A percentile compares a stretch with the other conserved stretches of the same genome.
Conservation (phyloP, 306 rosid genomes). For the Sicyos baderoa region DNA sequence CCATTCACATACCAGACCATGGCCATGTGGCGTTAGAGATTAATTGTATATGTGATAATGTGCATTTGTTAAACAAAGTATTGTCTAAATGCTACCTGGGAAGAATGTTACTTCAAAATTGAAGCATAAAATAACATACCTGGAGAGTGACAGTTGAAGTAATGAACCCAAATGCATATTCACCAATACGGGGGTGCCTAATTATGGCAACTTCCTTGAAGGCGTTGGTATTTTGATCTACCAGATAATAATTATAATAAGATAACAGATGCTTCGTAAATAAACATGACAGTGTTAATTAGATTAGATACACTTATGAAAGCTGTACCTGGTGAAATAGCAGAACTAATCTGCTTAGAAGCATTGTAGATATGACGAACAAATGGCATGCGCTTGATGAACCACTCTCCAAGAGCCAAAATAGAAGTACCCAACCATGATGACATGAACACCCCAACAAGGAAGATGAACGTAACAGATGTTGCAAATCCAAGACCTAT, state of each 20-base stretch:
- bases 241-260: slow-evolving; percentile 5
- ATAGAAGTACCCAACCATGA: slow-evolving; percentile 97
- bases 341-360: slow-evolving; percentile 88
- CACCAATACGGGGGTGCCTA: slow-evolving; percentile 89
- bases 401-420: slow-evolving; percentile 87
- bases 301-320: slow-evolving; percentile 2
- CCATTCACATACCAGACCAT: background rate
- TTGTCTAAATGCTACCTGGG: background rate
- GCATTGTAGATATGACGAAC: slow-evolving; percentile 87
- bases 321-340: slow-evolving; percentile 79
- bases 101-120: background rate
- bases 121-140: slow-evolving; percentile 34
- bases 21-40: background rate
- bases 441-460: slow-evolving; percentile 92
- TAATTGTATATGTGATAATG: background rate
- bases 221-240: slow-evolving; percentile 87
- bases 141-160: slow-evolving; percentile 75
- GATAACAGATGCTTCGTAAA: background rate
- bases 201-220: slow-evolving; percentile 93
- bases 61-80: background rate
- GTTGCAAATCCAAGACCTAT: slow-evolving; percentile 87
- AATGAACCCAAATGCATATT: slow-evolving; percentile 89
- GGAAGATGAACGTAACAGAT: slow-evolving; percentile 75
- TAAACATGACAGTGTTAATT: slow-evolving; percentile 1
- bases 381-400: slow-evolving; percentile 84